These are phyloP conservation scores for Schwanniomyces etchellsii DNA, from an alignment of 1,139 yeast species.

Conservation along the genomic window DNA sequence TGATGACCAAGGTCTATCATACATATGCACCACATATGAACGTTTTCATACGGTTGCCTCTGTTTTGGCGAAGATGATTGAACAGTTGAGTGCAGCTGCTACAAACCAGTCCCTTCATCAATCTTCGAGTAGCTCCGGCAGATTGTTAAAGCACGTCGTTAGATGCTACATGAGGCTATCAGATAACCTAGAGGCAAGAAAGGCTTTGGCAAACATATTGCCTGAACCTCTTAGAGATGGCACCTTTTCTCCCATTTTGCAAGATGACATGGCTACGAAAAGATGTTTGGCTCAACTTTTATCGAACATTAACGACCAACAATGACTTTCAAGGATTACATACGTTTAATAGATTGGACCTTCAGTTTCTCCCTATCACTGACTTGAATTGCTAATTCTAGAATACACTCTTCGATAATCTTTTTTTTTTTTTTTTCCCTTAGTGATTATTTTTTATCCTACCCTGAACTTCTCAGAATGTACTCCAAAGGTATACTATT, in stretches of 20 bases:
- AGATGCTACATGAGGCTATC: conserved; percentile 88
- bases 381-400: too few species aligned
- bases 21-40: conserved; percentile 92
- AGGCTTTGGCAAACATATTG: conserved; percentile 74
- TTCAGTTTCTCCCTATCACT: too few species aligned
- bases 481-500: too few species aligned
- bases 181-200: conserved; percentile 87
- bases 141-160: conserved; percentile 88
- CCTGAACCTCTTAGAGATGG: conserved; percentile 90
- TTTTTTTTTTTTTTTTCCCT: background rate
- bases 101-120: conserved; percentile 28
- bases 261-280: conserved; percentile 86
- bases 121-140: conserved; percentile 52
- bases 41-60: conserved; percentile 91
- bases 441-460: too few species aligned
- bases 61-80: conserved; percentile 84
- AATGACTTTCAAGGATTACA: conserved; percentile 5
- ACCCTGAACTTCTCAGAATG: too few species aligned
- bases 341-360: too few species aligned
- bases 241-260: conserved; percentile 73
- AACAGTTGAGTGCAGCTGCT: conserved; percentile 47
- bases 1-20: conserved; percentile 86
- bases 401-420: too few species aligned
- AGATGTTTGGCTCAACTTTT: conserved; percentile 81
- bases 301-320: conserved; percentile 52